A percentile compares a stretch with the other conserved stretches of the same genome.
These are phyloP conservation scores for Neltuma alba DNA, from an alignment of 306 rosid species.

Conservation along the genomic window DNA sequence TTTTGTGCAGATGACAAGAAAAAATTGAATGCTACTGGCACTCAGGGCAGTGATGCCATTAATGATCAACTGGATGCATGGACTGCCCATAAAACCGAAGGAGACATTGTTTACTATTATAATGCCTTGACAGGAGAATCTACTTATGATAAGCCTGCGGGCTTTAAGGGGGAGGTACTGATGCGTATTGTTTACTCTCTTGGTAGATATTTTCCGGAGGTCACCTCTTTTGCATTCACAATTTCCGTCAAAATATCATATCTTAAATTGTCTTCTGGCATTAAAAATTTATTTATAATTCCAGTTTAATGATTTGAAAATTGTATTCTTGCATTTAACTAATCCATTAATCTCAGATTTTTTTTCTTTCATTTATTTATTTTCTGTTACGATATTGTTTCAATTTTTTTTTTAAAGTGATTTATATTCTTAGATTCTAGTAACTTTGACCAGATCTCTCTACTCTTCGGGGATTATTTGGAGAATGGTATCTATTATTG, in stretches of 20 bases:
- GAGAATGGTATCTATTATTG: too few relatives aligned
- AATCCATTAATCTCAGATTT: not conserved
- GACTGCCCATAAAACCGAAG: constrained; percentile 90
- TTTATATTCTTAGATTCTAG: too few relatives aligned
- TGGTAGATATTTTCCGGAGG: not conserved
- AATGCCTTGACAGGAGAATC: constrained; percentile 87
- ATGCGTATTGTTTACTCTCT: not conserved
- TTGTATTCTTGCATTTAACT: not conserved
- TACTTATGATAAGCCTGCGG: constrained; percentile 82
- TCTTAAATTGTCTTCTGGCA: too few relatives aligned
- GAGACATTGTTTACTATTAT: constrained; percentile 85
- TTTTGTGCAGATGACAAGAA: constrained; percentile 57
- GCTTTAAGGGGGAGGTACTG: constrained; percentile 90
- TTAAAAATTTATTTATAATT: not conserved
- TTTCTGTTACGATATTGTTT: too few relatives aligned
- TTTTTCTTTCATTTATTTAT: not conserved
- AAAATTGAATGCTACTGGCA: constrained; percentile 45
- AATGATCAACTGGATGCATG: constrained; percentile 75
- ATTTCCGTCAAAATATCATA: not conserved
- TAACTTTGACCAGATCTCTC: too few relatives aligned
- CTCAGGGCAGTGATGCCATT: constrained; percentile 38
- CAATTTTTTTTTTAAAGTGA: too few relatives aligned
- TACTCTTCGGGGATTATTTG: too few relatives aligned
- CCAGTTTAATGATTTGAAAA: not conserved
- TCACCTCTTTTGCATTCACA: constrained; percentile 1